Evolutionary conservation across 2,329 filamentous ascomycete species (phyloP).

Genomic region (Paecilomyces niveus): DNA sequence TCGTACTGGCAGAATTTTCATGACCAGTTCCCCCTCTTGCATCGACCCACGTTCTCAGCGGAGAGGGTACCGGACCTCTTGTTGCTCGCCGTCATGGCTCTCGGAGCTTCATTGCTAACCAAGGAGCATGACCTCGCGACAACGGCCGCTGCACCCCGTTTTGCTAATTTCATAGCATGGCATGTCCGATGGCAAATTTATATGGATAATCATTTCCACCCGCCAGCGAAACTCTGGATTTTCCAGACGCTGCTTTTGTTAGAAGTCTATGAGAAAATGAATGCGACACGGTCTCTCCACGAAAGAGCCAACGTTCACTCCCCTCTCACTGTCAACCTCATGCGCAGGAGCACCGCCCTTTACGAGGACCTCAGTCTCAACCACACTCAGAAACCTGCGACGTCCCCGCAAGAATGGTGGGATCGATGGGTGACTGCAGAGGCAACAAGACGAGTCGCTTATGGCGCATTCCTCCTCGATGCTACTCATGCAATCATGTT

Average conservation of each 20-base stretch:
- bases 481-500: constrained; percentile 98
- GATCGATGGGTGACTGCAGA: constrained; percentile 93
- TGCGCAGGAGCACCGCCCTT: constrained; percentile 85
- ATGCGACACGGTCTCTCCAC: constrained; percentile 82
- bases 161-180: constrained; percentile 87
- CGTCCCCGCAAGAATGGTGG: constrained; percentile 78
- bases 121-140: constrained; percentile 68
- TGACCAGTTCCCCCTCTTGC: constrained; percentile 86
- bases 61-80: constrained; percentile 80
- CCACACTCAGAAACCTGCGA: constrained; percentile 62
- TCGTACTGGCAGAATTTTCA: constrained; percentile 96
- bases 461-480: constrained; percentile 90
- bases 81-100: constrained; percentile 84
- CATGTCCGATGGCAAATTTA: constrained; percentile 95
- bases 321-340: constrained; percentile 87
- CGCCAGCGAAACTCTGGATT: constrained; percentile 90
- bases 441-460: constrained; percentile 79
- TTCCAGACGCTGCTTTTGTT: constrained; percentile 86
- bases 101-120: constrained; percentile 84
- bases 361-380: constrained; percentile 83
- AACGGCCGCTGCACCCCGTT: constrained; percentile 66
- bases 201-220: constrained; percentile 83
- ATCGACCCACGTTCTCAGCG: constrained; percentile 87
- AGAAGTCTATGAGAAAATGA: constrained; percentile 97
- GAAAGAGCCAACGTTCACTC: constrained; percentile 96